Conservation (phyloP, 768 basidiomycete species). For the Termitomyces sp. region DNA sequence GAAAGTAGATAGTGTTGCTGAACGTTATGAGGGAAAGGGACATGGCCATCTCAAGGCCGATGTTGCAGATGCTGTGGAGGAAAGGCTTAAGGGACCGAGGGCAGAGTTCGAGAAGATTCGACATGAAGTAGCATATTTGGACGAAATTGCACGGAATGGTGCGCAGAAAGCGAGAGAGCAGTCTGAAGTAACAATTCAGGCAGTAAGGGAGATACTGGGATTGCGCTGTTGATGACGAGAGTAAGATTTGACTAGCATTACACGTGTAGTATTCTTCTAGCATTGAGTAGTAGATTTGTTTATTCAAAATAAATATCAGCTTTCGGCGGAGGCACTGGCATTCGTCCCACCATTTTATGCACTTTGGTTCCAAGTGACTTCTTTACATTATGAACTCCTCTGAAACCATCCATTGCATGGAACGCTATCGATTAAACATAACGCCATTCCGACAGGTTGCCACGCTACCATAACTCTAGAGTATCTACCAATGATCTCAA, state of each 20-base stretch:
- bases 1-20: constrained; percentile 42
- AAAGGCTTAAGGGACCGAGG: constrained; percentile 61
- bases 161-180: constrained; percentile 55
- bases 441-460: no score
- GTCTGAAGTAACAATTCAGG: constrained; percentile 61
- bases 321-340: neutral
- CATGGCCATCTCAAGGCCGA: constrained; percentile 72
- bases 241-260: no score
- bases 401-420: no score
- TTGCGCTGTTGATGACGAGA: constrained; percentile 16
- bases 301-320: neutral
- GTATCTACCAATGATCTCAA: no score
- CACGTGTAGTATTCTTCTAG: neutral
- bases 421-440: no score
- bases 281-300: neutral
- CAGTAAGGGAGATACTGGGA: constrained; percentile 71
- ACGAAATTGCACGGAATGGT: constrained; percentile 60
- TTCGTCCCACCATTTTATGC: no score
- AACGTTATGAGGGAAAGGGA: constrained; percentile 48
- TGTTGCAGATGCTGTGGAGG: constrained; percentile 71
- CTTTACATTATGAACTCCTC: no score
- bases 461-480: no score
- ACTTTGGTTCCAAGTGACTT: no score
- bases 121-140: constrained; percentile 57
- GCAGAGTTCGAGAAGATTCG: constrained; percentile 65